phyloP scores from a whole-genome alignment of 176 grass and related monocot species.

The Leersia perrieri region DNA sequence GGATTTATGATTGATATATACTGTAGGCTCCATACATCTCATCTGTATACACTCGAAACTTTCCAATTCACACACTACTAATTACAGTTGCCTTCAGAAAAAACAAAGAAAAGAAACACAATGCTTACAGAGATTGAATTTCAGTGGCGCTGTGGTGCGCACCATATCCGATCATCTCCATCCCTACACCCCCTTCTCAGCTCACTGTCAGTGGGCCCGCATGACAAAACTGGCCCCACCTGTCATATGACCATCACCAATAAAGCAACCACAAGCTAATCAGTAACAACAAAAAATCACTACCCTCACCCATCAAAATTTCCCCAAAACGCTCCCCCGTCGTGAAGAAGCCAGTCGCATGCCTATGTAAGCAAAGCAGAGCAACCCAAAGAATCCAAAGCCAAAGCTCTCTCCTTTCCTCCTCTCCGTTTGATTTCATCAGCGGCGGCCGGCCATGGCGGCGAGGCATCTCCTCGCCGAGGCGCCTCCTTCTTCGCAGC shows the following conservation, averaged over 20 bases:
- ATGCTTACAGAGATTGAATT: not conserved
- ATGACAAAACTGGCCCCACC: not conserved
- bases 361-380: constrained; percentile 29
- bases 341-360: not conserved
- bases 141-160: not conserved
- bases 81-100: too few relatives aligned
- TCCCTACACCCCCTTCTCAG: not conserved
- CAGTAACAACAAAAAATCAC: constrained; percentile 17
- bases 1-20: too few relatives aligned
- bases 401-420: not conserved
- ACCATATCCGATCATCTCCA: not conserved
- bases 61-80: too few relatives aligned
- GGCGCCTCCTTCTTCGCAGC: too few relatives aligned
- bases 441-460: not conserved
- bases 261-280: constrained; percentile 6
- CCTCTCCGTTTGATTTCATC: not conserved
- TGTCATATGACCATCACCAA: not conserved
- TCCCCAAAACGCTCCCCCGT: not conserved
- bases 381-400: constrained; percentile 26
- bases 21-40: too few relatives aligned
- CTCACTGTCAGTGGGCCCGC: not conserved
- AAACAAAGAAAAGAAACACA: too few relatives aligned
- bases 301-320: not conserved
- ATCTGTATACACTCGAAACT: too few relatives aligned
- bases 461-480: constrained; percentile 30